Percentiles rank a stretch among this genome's conserved stretches.
Conservation (phyloP, 768 basidiomycete genomes). For the Lactarius sanguifluus region DNA sequence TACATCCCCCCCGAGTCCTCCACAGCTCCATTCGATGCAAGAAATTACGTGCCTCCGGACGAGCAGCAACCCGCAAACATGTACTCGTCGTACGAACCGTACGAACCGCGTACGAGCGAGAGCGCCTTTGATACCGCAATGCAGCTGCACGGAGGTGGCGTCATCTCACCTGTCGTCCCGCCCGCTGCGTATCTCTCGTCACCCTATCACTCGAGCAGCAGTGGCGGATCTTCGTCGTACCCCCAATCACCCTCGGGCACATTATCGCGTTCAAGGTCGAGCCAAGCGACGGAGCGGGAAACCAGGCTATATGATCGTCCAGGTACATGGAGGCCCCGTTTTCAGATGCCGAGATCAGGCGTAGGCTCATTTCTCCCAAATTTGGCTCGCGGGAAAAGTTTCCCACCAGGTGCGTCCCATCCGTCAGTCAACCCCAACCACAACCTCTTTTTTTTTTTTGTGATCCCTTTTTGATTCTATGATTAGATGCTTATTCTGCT, state of each 20-base stretch:
- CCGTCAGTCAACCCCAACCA: not conserved
- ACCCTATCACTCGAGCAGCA: constrained; percentile 11
- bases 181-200: constrained; percentile 21
- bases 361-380: constrained; percentile 32
- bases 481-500: not conserved
- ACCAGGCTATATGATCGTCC: constrained; percentile 26
- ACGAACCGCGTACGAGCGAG: constrained; percentile 28
- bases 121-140: constrained; percentile 28
- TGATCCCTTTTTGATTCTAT: not conserved
- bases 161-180: constrained; percentile 23
- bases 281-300: constrained; percentile 1
- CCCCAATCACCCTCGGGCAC: constrained; percentile 9
- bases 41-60: constrained; percentile 22
- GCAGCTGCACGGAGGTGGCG: constrained; percentile 5
- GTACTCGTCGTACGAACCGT: constrained; percentile 25
- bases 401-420: constrained; percentile 27
- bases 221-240: constrained; percentile 7
- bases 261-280: constrained; percentile 17
- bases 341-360: constrained; percentile 33
- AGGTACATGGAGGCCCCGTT: constrained; percentile 37
- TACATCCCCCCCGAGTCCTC: constrained; percentile 6
- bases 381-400: constrained; percentile 29
- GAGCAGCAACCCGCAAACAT: not conserved
- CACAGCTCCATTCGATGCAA: constrained; percentile 12
- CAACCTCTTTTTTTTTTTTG: not conserved